Conservation (phyloP, 148 eudicot species). For the Simmondsia chinensis region DNA sequence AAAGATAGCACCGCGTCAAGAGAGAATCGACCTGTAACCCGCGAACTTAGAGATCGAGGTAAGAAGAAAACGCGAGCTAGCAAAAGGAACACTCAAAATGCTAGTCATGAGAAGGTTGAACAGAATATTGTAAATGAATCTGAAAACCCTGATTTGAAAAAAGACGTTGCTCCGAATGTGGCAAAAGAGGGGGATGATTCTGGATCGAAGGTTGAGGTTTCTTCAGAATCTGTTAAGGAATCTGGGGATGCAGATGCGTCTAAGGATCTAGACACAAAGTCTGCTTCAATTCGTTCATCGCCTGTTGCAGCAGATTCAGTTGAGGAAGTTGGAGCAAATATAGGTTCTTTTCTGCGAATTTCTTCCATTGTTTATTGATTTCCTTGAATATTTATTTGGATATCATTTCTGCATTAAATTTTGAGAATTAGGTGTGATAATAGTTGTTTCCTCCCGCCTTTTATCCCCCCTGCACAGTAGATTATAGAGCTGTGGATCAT, state of each 20-base stretch:
- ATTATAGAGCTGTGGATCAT: too few relatives aligned
- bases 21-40: constrained; percentile 16
- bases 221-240: constrained; percentile 25
- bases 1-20: constrained; percentile 20
- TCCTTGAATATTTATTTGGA: neutral
- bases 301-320: constrained; percentile 14
- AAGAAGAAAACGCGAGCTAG: neutral
- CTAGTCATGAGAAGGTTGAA: constrained; percentile 17
- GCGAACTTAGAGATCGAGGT: neutral
- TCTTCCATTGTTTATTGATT: neutral
- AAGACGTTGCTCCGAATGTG: constrained; percentile 16
- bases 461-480: too few relatives aligned
- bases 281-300: constrained; percentile 22
- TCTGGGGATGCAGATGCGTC: constrained; percentile 23
- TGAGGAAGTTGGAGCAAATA: constrained; percentile 24
- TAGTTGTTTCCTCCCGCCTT: too few relatives aligned
- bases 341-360: constrained; percentile 27
- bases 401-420: too few relatives aligned
- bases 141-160: constrained; percentile 15
- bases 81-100: constrained; percentile 19
- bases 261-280: constrained; percentile 31
- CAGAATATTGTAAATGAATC: constrained; percentile 14
- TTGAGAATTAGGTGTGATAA: too few relatives aligned
- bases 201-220: constrained; percentile 24
- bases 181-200: constrained; percentile 24